Percentiles rank a stretch among this genome's conserved stretches.
Evolutionary conservation across 805 yeast species (phyloP).

Genomic region (Nakazawaea ambrosiae): DNA sequence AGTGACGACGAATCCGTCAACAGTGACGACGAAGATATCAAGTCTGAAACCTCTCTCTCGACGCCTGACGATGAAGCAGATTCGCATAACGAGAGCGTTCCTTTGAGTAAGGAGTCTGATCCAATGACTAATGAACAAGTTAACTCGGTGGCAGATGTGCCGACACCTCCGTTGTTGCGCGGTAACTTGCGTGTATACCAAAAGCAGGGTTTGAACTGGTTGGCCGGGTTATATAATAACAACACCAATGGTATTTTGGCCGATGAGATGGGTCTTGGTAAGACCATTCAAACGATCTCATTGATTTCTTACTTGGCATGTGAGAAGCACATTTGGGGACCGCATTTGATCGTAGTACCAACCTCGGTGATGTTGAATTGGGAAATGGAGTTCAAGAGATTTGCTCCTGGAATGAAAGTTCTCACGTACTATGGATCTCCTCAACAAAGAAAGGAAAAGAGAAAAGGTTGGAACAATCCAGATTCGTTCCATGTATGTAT

Average conservation of each 20-base stretch:
- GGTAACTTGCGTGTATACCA: constrained; percentile 89
- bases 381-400: constrained; percentile 99
- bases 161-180: constrained; percentile 65
- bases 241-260: constrained; percentile 95
- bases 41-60: constrained; percentile 26
- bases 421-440: constrained; percentile 96
- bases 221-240: constrained; percentile 87
- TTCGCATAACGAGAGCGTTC: constrained; percentile 6
- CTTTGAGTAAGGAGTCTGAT: constrained; percentile 15
- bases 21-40: constrained; percentile 18
- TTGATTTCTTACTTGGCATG: constrained; percentile 84
- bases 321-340: constrained; percentile 95
- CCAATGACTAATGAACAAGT: constrained; percentile 27
- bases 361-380: constrained; percentile 96
- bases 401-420: constrained; percentile 97
- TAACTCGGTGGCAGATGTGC: constrained; percentile 59
- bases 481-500: constrained; percentile 96
- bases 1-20: constrained; percentile 30
- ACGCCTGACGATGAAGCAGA: constrained; percentile 26
- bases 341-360: constrained; percentile 94
- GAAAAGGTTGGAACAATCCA: constrained; percentile 96
- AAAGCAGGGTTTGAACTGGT: constrained; percentile 95
- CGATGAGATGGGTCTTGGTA: constrained; percentile 98
- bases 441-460: constrained; percentile 89
- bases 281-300: constrained; percentile 93